Evolutionary conservation across 2,329 filamentous ascomycete species (phyloP).

Genomic region (Pestalotiopsis sp.): DNA sequence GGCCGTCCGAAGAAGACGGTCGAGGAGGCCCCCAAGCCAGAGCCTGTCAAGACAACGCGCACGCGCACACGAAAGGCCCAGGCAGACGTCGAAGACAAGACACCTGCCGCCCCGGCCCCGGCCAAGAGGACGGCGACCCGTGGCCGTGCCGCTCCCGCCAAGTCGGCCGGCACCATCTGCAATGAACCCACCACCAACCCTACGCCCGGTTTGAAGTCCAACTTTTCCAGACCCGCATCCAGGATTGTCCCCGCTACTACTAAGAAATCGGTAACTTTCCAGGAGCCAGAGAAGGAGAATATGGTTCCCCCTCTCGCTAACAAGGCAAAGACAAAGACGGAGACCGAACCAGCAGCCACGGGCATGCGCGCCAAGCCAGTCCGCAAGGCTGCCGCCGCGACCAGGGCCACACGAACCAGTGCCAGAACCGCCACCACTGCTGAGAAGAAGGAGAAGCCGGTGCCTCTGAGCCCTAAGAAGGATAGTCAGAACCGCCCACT

Average conservation of each 20-base stretch:
- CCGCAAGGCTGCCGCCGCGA: conserved; percentile 41
- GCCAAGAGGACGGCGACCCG: conserved; percentile 36
- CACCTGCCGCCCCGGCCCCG: conserved; percentile 28
- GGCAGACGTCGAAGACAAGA: conserved; percentile 20
- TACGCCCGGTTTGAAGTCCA: conserved; percentile 40
- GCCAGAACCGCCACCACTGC: conserved; percentile 31
- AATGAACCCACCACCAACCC: conserved; percentile 31
- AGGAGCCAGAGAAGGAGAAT: conserved; percentile 67
- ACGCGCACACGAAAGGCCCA: conserved; percentile 32
- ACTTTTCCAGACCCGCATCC: conserved; percentile 32
- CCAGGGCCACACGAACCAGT: conserved; percentile 35
- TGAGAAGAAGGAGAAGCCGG: conserved; percentile 39
- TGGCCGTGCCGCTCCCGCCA: conserved; percentile 32
- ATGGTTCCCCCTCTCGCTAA: conserved; percentile 39
- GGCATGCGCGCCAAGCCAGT: conserved; percentile 48
- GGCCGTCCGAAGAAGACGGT: conserved; percentile 44
- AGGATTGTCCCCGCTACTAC: conserved; percentile 17
- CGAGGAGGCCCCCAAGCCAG: conserved; percentile 25
- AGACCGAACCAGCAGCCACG: conserved; percentile 27
- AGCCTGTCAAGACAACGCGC: conserved; percentile 26
- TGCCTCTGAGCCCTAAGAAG: conserved; percentile 65
- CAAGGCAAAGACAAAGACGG: conserved; percentile 31
- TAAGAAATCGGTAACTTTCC: conserved; percentile 65
- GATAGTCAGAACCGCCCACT: conserved; percentile 53
- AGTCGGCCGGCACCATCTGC: conserved; percentile 37